A percentile compares a stretch with the other conserved stretches of the same genome.
These are phyloP conservation scores for Blepharisma japonicum DNA, from an alignment of 73 alveolate species.

Conservation along the genomic window DNA sequence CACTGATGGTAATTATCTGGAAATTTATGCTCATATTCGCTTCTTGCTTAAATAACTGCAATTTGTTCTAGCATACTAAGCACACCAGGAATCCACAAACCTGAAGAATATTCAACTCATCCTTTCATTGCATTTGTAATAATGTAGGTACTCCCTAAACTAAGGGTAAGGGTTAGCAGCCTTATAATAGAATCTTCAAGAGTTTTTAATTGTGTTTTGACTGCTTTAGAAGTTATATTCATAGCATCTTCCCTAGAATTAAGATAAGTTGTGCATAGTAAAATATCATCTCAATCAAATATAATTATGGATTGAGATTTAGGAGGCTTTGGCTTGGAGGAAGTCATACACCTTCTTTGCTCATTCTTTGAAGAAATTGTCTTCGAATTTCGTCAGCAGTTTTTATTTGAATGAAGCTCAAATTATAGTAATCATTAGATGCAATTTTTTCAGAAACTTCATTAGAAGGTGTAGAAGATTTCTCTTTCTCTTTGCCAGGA, in stretches of 20 bases:
- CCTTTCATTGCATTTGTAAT: constrained; percentile 99
- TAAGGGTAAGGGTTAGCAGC: neutral
- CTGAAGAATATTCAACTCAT: constrained; percentile 96
- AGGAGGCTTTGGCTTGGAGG: constrained; percentile 61
- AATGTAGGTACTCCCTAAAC: constrained; percentile 75
- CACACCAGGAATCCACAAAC: constrained; percentile 73
- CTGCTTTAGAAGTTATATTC: constrained; percentile 39
- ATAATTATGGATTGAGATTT: constrained; percentile 75
- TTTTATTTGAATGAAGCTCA: neutral
- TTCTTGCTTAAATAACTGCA: constrained; percentile 84
- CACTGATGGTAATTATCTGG: constrained; percentile 86
- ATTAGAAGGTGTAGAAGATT: neutral
- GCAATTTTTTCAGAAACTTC: neutral
- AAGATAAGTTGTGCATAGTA: constrained; percentile 92
- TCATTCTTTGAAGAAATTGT: constrained; percentile 46
- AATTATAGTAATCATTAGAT: neutral
- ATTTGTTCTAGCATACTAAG: constrained; percentile 56
- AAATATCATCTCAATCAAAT: constrained; percentile 99
- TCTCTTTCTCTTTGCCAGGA: neutral
- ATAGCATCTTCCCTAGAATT: constrained; percentile 67
- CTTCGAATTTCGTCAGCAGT: constrained; percentile 43
- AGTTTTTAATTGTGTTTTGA: constrained; percentile 31
- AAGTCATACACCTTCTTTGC: constrained; percentile 59
- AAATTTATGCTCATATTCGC: constrained; percentile 83
- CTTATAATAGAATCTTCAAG: constrained; percentile 46